Evolutionary conservation across 192 early-diverging fungal genomes (phyloP).

Genomic region (Haplosporangium gracile): DNA sequence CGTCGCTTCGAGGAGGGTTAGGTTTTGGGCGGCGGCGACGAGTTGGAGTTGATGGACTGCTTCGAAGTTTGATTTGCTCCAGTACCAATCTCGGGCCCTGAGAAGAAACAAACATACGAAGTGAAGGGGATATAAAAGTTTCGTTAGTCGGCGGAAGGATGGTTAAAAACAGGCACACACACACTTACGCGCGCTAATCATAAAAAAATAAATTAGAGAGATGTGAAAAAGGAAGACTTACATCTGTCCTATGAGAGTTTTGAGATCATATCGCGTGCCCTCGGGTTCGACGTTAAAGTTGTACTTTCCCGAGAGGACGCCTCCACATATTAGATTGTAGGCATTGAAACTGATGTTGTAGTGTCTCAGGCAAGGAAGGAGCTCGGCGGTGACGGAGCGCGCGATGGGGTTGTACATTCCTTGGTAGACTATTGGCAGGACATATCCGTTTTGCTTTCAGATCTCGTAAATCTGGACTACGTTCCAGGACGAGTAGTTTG

Average conservation of each 20-base stretch:
- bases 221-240: not conserved
- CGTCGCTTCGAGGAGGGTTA: constrained; percentile 42
- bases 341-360: constrained; percentile 71
- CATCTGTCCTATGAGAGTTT: constrained; percentile 6
- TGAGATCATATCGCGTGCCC: constrained; percentile 17
- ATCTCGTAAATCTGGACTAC: constrained; percentile 27
- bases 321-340: constrained; percentile 68
- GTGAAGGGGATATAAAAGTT: too few species aligned
- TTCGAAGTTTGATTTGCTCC: constrained; percentile 59
- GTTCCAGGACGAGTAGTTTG: constrained; percentile 39
- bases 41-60: constrained; percentile 58
- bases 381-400: constrained; percentile 49
- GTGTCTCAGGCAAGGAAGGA: constrained; percentile 67
- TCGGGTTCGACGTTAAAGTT: constrained; percentile 12
- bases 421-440: constrained; percentile 49
- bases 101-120: too few species aligned
- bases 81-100: constrained; percentile 43
- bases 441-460: constrained; percentile 33
- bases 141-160: not conserved
- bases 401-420: constrained; percentile 41
- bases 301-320: constrained; percentile 27
- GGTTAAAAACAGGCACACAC: too few species aligned
- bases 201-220: too few species aligned
- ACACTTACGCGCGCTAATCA: too few species aligned
- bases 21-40: constrained; percentile 18